These are phyloP conservation scores for Thielaviopsis musarum DNA, from an alignment of 2,329 filamentous ascomycete species.

Conservation along the genomic window DNA sequence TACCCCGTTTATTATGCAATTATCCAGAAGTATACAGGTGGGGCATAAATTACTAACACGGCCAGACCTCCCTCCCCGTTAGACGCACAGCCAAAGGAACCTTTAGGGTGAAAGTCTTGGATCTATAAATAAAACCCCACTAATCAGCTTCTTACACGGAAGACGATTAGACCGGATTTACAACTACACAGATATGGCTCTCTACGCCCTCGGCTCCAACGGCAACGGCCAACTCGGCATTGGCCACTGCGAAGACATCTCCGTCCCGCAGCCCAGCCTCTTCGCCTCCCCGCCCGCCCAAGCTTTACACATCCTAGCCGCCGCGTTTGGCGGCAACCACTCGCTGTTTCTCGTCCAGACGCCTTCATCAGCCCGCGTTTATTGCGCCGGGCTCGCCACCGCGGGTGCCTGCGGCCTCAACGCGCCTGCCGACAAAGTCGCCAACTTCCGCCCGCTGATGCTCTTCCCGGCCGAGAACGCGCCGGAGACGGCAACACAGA, in stretches of 20 bases:
- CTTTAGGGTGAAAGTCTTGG: too few species aligned
- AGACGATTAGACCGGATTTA: neutral
- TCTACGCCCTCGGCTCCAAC: conserved; percentile 62
- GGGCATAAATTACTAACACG: neutral
- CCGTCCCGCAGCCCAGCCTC: conserved; percentile 43
- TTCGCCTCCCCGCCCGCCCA: conserved; percentile 29
- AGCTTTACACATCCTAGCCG: conserved; percentile 15
- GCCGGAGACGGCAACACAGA: neutral
- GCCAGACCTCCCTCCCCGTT: neutral
- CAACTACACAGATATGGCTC: conserved; percentile 15
- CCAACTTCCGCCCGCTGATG: conserved; percentile 11
- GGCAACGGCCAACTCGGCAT: conserved; percentile 60
- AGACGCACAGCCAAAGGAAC: neutral
- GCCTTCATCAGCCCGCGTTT: conserved; percentile 41
- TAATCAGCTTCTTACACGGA: too few species aligned
- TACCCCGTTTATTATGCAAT: neutral
- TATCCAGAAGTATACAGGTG: neutral
- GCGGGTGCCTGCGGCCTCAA: conserved; percentile 36
- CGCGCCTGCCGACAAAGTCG: conserved; percentile 6
- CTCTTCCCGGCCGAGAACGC: conserved; percentile 2
- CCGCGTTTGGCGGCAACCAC: conserved; percentile 67
- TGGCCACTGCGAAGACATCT: conserved; percentile 54
- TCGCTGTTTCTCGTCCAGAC: conserved; percentile 56
- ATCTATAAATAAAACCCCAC: too few species aligned
- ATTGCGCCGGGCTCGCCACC: conserved; percentile 5